These are phyloP conservation scores for Sarcocystis neurona DNA, from an alignment of 169 alveolate species.

Conservation along the genomic window DNA sequence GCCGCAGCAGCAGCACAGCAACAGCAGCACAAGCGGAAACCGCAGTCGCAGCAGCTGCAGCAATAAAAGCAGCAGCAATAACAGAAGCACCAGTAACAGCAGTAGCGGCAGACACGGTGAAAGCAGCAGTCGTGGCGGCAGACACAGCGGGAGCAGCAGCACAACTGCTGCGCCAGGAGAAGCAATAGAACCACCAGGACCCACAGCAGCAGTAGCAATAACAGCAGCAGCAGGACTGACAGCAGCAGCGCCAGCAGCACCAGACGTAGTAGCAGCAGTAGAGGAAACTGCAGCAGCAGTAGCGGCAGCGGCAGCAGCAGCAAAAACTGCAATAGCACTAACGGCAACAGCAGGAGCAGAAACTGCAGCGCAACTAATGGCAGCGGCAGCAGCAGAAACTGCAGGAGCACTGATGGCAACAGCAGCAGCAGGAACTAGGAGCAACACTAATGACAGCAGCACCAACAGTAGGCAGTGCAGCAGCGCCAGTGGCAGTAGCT, in stretches of 20 bases:
- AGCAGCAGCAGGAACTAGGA: conserved; percentile 22
- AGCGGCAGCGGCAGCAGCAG: conserved; percentile 5
- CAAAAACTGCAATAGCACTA: not conserved
- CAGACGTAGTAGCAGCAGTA: not conserved
- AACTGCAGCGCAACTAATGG: not conserved
- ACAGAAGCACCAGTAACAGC: not conserved
- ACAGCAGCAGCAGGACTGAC: not conserved
- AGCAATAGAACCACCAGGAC: not conserved
- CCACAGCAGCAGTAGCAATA: not conserved
- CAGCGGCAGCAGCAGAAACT: conserved; percentile 16
- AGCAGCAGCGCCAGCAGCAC: conserved; percentile 25
- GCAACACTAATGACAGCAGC: not conserved
- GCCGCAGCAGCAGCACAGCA: not conserved
- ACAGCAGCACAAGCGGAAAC: not conserved
- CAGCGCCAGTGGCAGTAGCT: not conserved
- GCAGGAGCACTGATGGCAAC: no score
- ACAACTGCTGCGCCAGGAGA: not conserved
- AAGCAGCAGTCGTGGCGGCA: no score
- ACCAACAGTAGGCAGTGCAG: conserved; percentile 9
- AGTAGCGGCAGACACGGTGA: no score
- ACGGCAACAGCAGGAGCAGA: not conserved
- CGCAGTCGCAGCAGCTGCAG: not conserved
- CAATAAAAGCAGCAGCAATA: not conserved
- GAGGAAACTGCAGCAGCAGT: conserved; percentile 18
- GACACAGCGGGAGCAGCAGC: not conserved